Conservation (phyloP, 1,139 yeast genomes). For the Kurtzmaniella quercitrusa region DNA sequence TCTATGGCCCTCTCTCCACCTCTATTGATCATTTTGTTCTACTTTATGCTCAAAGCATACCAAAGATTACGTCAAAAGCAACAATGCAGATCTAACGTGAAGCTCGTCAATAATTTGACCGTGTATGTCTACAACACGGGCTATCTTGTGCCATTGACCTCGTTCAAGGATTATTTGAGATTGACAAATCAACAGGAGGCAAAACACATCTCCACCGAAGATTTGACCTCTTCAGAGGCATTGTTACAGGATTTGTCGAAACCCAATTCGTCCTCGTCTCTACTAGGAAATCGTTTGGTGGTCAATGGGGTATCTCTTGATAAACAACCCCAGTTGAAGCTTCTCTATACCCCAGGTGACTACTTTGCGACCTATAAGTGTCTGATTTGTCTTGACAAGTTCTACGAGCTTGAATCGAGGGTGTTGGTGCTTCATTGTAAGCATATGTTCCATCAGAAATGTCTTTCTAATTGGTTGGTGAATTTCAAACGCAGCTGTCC, state of each 20-base stretch:
- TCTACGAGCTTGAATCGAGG: slow-evolving; percentile 31
- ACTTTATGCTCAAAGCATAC: slow-evolving; percentile 27
- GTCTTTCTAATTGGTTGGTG: slow-evolving; percentile 44
- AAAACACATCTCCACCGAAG: slow-evolving; percentile 4
- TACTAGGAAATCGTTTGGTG: slow-evolving; percentile 17
- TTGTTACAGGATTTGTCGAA: slow-evolving; percentile 6
- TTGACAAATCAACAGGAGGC: slow-evolving; percentile 19
- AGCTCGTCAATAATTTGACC: slow-evolving; percentile 32
- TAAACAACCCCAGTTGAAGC: slow-evolving; percentile 16
- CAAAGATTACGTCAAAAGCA: slow-evolving; percentile 27
- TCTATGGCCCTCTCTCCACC: slow-evolving; percentile 46
- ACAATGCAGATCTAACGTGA: slow-evolving; percentile 26
- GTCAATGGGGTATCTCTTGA: slow-evolving; percentile 33
- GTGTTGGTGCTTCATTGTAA: slow-evolving; percentile 42
- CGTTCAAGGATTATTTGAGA: slow-evolving; percentile 26
- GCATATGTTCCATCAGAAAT: slow-evolving; percentile 41
- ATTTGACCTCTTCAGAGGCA: neutral
- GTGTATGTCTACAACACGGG: slow-evolving; percentile 36
- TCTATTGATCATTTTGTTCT: slow-evolving; percentile 32
- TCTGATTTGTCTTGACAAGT: slow-evolving; percentile 43
- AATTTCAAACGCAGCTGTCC: slow-evolving; percentile 45
- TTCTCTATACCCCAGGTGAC: slow-evolving; percentile 31
- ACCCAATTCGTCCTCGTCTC: slow-evolving; percentile 19
- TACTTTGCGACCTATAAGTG: slow-evolving; percentile 41
- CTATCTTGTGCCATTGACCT: slow-evolving; percentile 28